Evolutionary conservation across 2,329 filamentous ascomycete species (phyloP).

Genomic region (Aureobasidium sp.): DNA sequence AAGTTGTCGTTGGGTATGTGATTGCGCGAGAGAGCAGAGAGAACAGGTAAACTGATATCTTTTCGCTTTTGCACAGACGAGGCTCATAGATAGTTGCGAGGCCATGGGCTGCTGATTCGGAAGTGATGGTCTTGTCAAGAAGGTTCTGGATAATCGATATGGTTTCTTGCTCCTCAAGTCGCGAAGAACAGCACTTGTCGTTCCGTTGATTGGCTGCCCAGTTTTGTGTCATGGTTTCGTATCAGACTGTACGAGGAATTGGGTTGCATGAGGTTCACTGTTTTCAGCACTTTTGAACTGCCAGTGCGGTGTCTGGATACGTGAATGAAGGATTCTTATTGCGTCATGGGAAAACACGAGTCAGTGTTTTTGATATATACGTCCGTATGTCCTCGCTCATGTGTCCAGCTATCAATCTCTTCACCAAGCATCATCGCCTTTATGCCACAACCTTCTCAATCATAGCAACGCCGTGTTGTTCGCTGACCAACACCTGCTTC

Average conservation of each 20-base stretch:
- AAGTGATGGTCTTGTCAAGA: neutral
- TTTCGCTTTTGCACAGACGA: neutral
- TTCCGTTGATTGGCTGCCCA: too few relatives aligned
- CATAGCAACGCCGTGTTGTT: conserved; percentile 17
- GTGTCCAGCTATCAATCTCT: too few relatives aligned
- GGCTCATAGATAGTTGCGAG: neutral
- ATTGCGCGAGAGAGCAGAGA: neutral
- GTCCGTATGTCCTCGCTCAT: too few relatives aligned
- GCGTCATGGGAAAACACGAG: neutral
- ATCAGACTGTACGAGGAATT: too few relatives aligned
- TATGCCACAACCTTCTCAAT: conserved; percentile 9
- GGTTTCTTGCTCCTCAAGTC: neutral
- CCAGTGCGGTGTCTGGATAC: neutral
- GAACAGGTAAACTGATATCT: neutral
- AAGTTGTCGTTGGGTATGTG: neutral
- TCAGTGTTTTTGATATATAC: neutral
- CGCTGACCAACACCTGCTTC: conserved; percentile 21
- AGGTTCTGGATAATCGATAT: neutral
- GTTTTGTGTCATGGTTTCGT: too few relatives aligned
- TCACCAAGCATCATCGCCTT: too few relatives aligned
- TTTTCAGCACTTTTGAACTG: too few relatives aligned
- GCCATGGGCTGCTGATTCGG: neutral
- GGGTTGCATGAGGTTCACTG: too few relatives aligned
- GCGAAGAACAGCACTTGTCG: too few relatives aligned
- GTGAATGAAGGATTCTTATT: neutral